Base-by-base conservation (phyloP, 345 rosid genomes). In the Eucalyptus erythrocorys region DNA sequence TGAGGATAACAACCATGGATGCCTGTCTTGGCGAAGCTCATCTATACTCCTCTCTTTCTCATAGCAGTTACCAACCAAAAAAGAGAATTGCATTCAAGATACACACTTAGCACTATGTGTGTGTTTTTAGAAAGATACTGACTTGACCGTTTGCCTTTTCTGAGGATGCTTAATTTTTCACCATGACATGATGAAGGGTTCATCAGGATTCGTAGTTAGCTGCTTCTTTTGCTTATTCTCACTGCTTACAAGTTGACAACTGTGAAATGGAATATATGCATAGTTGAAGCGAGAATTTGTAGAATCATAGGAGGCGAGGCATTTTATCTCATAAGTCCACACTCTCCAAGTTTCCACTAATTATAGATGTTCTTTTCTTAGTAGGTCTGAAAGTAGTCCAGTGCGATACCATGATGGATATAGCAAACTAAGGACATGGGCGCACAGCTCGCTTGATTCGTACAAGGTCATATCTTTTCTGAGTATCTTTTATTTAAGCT, bases 371-470 rank as follows among this genome's bases (percentile, higher is more conserved):
- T 40, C 22, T 30, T 89, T 37, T 86, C 27, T 84, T 89, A 61
- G 15, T 91, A 96, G 98, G 89, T 92, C 97, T 88, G 98, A 94
- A 87, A 95, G 94, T 90, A 93, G 92, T 85, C 96, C 96, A 5
- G 93, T 92, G 27, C 89, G 92, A 43, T 98, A 95, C 92, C 93
- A 93, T 88, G 96, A 98, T 10, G 93, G 94, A 87, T 98, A 98
- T 89, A 93, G 94, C 91, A 97, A 94, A 89, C 94, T 98, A 64
- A 94, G 99, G 93, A 92, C 97, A 5, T 97, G 99, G 99, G 91
- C 96, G 5, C 93, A 95, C 90, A 91, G 93, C 85, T 98, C 99
- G 76, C 93, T 98, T 85, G 99, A 98, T 94, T 91, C 92, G 49
- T 98, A 98, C 92, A 98, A 95, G 98, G 99, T 96, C 15, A 57